These are phyloP conservation scores for Aspergillus persii DNA, from an alignment of 2,329 filamentous ascomycete species.

Conservation along the genomic window DNA sequence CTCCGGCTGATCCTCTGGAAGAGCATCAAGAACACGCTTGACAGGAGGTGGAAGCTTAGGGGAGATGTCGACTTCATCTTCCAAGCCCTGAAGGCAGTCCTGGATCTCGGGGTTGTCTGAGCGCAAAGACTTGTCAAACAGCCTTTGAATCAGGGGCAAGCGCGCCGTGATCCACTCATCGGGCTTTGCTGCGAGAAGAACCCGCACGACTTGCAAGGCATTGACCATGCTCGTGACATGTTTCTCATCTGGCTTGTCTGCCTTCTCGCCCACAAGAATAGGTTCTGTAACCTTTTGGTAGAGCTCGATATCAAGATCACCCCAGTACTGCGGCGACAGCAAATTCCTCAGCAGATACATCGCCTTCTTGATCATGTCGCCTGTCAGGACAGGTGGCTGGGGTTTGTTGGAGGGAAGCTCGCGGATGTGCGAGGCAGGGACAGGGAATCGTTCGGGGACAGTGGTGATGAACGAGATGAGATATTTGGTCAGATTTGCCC, in stretches of 20 bases:
- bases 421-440: slow-evolving; percentile 67
- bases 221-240: slow-evolving; percentile 89
- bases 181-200: slow-evolving; percentile 81
- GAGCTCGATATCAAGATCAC: slow-evolving; percentile 84
- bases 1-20: slow-evolving; percentile 76
- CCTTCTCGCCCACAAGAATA: slow-evolving; percentile 79
- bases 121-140: slow-evolving; percentile 83
- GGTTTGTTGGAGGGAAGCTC: slow-evolving; percentile 51
- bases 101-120: slow-evolving; percentile 91
- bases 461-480: slow-evolving; percentile 93
- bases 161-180: slow-evolving; percentile 88
- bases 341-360: slow-evolving; percentile 79
- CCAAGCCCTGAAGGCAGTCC: slow-evolving; percentile 77
- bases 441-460: slow-evolving; percentile 77
- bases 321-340: slow-evolving; percentile 84
- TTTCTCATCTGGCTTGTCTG: slow-evolving; percentile 77
- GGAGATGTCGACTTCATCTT: slow-evolving; percentile 67
- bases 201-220: slow-evolving; percentile 84
- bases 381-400: slow-evolving; percentile 55
- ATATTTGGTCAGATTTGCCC: slow-evolving; percentile 87
- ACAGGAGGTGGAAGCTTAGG: slow-evolving; percentile 72
- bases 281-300: slow-evolving; percentile 88
- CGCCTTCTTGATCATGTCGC: slow-evolving; percentile 82
- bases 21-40: slow-evolving; percentile 79
- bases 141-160: slow-evolving; percentile 74